Conservation (phyloP, 805 yeast species). For the Tetrapisispora iriomotensis region DNA sequence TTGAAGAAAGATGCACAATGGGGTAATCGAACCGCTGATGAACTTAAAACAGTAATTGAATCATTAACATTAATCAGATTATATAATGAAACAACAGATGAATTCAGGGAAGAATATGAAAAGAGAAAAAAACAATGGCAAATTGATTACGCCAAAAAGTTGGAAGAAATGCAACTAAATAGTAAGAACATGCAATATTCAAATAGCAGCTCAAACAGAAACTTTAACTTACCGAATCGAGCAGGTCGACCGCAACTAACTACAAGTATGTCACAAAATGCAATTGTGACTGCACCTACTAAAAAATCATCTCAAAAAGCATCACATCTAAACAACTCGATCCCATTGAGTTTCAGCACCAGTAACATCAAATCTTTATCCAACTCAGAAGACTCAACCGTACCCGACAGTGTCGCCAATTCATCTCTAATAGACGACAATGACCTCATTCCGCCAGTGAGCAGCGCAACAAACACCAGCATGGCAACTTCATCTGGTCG, state of each 20-base stretch:
- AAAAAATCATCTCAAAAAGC: too few species aligned
- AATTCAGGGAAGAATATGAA: slow-evolving; percentile 17
- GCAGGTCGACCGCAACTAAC: too few species aligned
- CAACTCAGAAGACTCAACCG: background rate
- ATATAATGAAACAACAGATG: slow-evolving; percentile 31
- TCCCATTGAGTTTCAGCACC: background rate
- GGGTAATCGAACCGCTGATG: slow-evolving; percentile 81
- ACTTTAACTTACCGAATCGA: too few species aligned
- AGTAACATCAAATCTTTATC: background rate
- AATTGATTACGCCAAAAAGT: too few species aligned
- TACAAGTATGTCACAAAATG: too few species aligned
- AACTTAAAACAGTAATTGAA: slow-evolving; percentile 71
- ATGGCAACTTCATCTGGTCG: slow-evolving; percentile 14
- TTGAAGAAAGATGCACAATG: slow-evolving; percentile 55
- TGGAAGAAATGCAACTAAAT: slow-evolving; percentile 30
- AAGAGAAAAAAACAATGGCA: slow-evolving; percentile 21
- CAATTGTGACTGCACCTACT: too few species aligned
- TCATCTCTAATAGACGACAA: too few species aligned
- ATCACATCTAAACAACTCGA: too few species aligned
- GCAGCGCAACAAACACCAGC: too few species aligned
- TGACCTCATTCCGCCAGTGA: too few species aligned
- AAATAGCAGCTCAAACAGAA: too few species aligned
- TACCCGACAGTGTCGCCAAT: background rate
- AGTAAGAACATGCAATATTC: too few species aligned
- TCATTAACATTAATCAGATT: slow-evolving; percentile 39